Percentiles rank a stretch among this genome's conserved stretches.
Conservation (phyloP, 2,329 filamentous ascomycete genomes). For the Ophiobolus disseminans region DNA sequence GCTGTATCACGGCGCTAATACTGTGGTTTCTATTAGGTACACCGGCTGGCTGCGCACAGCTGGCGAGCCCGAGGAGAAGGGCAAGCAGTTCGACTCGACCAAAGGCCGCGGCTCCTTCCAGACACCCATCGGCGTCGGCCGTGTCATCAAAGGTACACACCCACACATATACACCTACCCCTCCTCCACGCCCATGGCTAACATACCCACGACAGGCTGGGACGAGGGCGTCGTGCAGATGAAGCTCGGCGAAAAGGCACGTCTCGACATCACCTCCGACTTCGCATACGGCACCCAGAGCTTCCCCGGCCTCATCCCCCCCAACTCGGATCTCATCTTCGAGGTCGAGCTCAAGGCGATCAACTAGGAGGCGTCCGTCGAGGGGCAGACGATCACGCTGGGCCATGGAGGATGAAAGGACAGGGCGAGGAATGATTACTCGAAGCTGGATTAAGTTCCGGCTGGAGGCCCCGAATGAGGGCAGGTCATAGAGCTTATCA, state of each 20-base stretch:
- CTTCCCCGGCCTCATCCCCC: conserved; percentile 78
- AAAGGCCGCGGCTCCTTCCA: conserved; percentile 76
- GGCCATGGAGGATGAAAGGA: no score
- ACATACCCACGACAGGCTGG: conserved; percentile 50
- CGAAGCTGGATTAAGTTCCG: no score
- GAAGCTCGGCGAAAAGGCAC: conserved; percentile 88
- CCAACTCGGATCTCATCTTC: conserved; percentile 77
- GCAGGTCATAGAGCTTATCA: no score
- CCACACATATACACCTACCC: background rate
- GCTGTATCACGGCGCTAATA: no score
- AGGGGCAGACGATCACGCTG: no score
- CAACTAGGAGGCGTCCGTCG: no score
- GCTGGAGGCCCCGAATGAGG: no score
- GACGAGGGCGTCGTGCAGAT: conserved; percentile 73
- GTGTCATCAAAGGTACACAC: conserved; percentile 81
- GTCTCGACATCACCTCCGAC: conserved; percentile 79
- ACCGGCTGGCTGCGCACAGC: conserved; percentile 38
- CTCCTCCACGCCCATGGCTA: background rate
- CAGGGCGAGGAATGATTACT: no score
- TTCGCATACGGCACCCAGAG: conserved; percentile 42
- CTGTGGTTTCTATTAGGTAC: conserved; percentile 17
- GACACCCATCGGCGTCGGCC: conserved; percentile 77
- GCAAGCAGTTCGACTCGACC: conserved; percentile 77
- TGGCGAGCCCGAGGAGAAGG: conserved; percentile 33
- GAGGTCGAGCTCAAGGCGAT: conserved; percentile 47